Conservation (phyloP, 768 basidiomycete genomes). For the Suillus spraguei region DNA sequence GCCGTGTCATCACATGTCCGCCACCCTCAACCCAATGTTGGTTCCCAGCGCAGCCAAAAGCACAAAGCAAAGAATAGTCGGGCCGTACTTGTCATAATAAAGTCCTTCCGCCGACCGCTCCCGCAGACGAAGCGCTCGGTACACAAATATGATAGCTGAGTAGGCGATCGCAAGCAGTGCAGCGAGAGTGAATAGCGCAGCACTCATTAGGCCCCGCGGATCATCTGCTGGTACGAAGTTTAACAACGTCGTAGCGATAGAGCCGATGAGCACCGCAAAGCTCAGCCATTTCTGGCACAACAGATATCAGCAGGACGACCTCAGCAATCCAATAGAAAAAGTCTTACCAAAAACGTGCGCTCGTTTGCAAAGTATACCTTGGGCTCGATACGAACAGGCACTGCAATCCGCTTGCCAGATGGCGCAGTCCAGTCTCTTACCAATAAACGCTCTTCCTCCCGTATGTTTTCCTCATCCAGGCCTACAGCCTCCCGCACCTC, state of each 20-base stretch:
- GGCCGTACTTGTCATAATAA: slow-evolving; percentile 91
- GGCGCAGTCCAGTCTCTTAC: slow-evolving; percentile 78
- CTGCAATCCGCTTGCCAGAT: slow-evolving; percentile 84
- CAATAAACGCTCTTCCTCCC: slow-evolving; percentile 55
- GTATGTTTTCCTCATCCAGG: slow-evolving; percentile 38
- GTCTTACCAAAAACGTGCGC: slow-evolving; percentile 87
- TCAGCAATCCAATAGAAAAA: background rate
- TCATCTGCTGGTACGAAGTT: slow-evolving; percentile 82
- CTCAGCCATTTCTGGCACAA: slow-evolving; percentile 81
- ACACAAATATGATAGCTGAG: slow-evolving; percentile 78
- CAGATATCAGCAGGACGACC: slow-evolving; percentile 9
- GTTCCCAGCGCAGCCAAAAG: slow-evolving; percentile 70
- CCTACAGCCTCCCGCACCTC: slow-evolving; percentile 31
- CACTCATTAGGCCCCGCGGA: slow-evolving; percentile 79
- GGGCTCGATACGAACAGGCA: slow-evolving; percentile 96
- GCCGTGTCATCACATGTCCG: slow-evolving; percentile 57
- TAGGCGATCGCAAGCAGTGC: slow-evolving; percentile 90
- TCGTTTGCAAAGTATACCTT: slow-evolving; percentile 98
- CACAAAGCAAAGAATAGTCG: slow-evolving; percentile 70
- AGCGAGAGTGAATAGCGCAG: slow-evolving; percentile 86
- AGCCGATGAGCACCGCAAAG: slow-evolving; percentile 83
- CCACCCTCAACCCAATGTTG: slow-evolving; percentile 71
- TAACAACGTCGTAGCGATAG: slow-evolving; percentile 86
- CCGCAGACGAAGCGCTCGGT: slow-evolving; percentile 70
- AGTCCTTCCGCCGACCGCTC: slow-evolving; percentile 73